Percentiles rank a stretch among this genome's conserved stretches.
Evolutionary conservation across 148 eudicot species (phyloP).

Genomic region (Fagopyrum esculentum): DNA sequence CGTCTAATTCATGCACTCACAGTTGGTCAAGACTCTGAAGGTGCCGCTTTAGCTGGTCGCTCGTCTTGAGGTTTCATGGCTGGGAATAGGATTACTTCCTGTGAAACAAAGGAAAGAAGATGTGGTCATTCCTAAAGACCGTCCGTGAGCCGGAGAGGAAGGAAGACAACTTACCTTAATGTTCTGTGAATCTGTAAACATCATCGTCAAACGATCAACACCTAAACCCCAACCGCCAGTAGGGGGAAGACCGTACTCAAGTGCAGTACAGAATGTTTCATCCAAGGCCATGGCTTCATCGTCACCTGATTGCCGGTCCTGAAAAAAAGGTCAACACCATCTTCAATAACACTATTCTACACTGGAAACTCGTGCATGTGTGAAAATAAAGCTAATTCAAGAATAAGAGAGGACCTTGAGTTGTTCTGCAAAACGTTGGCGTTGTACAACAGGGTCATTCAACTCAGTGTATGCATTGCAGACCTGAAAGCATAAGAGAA

Average conservation of each 20-base stretch:
- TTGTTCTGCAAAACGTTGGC: slow-evolving; percentile 87
- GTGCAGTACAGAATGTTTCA: slow-evolving; percentile 84
- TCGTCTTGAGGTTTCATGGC: slow-evolving; percentile 98
- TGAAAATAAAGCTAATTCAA: neutral
- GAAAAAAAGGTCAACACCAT: slow-evolving; percentile 20
- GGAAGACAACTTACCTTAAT: slow-evolving; percentile 53
- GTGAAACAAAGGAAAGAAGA: slow-evolving; percentile 15
- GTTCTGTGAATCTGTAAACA: slow-evolving; percentile 86
- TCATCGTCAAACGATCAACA: slow-evolving; percentile 77
- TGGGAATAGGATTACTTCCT: slow-evolving; percentile 94
- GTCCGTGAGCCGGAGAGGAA: neutral
- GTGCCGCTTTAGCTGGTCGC: slow-evolving; percentile 34
- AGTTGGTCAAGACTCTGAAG: slow-evolving; percentile 1
- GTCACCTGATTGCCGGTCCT: slow-evolving; percentile 96
- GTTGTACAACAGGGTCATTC: slow-evolving; percentile 90
- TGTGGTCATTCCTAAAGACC: too few species aligned
- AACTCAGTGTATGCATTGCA: slow-evolving; percentile 92
- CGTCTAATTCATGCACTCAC: neutral
- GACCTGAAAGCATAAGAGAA: slow-evolving; percentile 31
- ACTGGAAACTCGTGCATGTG: neutral
- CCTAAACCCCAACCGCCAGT: slow-evolving; percentile 98
- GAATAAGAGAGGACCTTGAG: slow-evolving; percentile 52
- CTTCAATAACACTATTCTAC: neutral
- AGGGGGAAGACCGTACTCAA: slow-evolving; percentile 90
- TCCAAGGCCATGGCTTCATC: slow-evolving; percentile 98